Percentiles rank a stretch among this genome's conserved stretches.
Conservation (phyloP, 73 alveolate genomes). For the Paramecium octaurelia region DNA sequence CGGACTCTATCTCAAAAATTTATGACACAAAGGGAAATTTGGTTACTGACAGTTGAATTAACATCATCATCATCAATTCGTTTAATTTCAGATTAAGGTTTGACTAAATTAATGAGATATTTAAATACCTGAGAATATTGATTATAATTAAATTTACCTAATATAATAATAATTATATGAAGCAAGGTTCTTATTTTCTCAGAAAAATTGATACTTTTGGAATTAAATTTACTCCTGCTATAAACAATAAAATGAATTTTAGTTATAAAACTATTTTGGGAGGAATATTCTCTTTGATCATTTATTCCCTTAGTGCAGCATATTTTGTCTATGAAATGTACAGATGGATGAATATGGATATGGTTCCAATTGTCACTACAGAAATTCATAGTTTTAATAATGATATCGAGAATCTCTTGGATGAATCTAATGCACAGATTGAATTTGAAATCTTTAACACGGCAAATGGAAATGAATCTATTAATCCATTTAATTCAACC, state of each 20-base stretch:
- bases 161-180: neutral
- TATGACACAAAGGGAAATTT: neutral
- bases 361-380: neutral
- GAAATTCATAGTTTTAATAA: neutral
- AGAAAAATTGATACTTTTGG: neutral
- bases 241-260: neutral
- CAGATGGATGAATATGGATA: neutral
- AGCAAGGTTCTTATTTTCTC: neutral
- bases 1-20: neutral
- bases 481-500: neutral
- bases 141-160: neutral
- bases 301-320: neutral
- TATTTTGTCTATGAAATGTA: neutral
- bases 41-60: neutral
- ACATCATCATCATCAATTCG: neutral
- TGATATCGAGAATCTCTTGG: neutral
- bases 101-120: neutral
- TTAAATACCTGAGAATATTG: neutral
- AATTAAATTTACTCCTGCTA: neutral
- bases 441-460: neutral
- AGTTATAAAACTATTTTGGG: neutral
- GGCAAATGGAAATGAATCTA: neutral
- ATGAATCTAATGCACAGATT: neutral
- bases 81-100: conserved; percentile 33
- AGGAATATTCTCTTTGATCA: neutral